Base-by-base conservation (phyloP, 768 basidiomycete genomes). In the Pleurotus tuber-regium region DNA sequence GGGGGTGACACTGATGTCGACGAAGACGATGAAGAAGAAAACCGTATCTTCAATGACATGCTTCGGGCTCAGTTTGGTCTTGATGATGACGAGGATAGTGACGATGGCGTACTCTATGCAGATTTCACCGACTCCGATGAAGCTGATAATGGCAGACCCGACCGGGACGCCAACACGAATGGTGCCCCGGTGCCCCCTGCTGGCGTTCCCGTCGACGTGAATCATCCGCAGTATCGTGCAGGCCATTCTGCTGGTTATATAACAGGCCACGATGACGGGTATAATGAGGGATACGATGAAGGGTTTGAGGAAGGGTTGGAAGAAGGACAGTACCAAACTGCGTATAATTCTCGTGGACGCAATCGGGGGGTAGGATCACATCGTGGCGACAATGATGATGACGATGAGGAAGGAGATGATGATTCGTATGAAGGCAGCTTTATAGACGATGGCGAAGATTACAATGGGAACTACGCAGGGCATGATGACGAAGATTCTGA, bases 351-450 rank as follows among this genome's bases (percentile, higher is more conserved):
- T 47, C 28, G 18, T 54, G 25, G 43, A 49, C 38, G 53, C 47
- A 28, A 31, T 56, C 12, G n/a, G n/a, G n/a, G 8, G 12, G 21
- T 16, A 16, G n/a, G n/a, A 14, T 53, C 46, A 4, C 61, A 60
- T 12, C 58, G 47, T 12, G 65, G 63, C 14, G 62, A 53, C 12
- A 60, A 58, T 14, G 54, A 53, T 14, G 47, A 52, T n/a, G 46
- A 42, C n/a, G 57, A 54, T 21, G 53, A 43, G 26, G 65, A 56
- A 3, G 62, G 62, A 3, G 70, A 58, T 2, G 72, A 73, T 0
- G 73, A 67, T 14, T 71, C 62, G 10, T 82, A 80, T 43, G 78
- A 78, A 53, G 70, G 72, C 55, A 80, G 80, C 61, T 83, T 83
- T 57, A 82, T 84, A 43, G 80, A 82, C 35, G 81, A 83, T 25